phyloP scores from a whole-genome alignment of 2,329 filamentous ascomycete species.

The Diaporthe nobilis region DNA sequence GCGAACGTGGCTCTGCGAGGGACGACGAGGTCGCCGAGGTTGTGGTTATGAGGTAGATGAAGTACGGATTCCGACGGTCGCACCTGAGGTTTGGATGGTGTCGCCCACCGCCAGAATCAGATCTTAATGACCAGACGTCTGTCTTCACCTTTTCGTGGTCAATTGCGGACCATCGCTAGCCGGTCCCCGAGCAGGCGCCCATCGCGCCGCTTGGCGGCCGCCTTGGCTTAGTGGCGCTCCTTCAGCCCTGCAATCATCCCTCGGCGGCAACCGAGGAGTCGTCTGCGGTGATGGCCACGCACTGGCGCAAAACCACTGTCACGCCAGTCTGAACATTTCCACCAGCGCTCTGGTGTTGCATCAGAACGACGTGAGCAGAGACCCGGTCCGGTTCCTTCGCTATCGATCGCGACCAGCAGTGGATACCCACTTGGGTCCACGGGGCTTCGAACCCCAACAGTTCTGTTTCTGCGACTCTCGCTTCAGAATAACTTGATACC shows the following conservation, averaged over 20 bases:
- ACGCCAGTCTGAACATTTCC: background rate
- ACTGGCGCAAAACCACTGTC: background rate
- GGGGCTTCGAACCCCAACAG: background rate
- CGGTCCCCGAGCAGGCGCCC: slow-evolving; percentile 55
- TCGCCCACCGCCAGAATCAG: background rate
- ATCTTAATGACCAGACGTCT: background rate
- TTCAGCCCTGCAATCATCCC: background rate
- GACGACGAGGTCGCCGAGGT: slow-evolving; percentile 63
- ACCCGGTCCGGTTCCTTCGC: background rate
- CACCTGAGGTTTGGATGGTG: background rate
- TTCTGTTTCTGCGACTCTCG: slow-evolving; percentile 21
- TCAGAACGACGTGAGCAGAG: background rate
- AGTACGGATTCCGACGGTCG: background rate
- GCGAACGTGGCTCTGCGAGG: slow-evolving; percentile 49
- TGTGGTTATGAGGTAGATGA: slow-evolving; percentile 56
- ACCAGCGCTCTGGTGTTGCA: background rate
- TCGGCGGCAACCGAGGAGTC: slow-evolving; percentile 19
- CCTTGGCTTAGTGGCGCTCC: slow-evolving; percentile 17
- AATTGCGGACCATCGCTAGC: slow-evolving; percentile 42
- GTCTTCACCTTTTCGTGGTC: slow-evolving; percentile 2
- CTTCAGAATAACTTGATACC: slow-evolving; percentile 32
- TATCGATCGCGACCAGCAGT: background rate
- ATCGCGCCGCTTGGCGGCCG: slow-evolving; percentile 35
- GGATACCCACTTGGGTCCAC: background rate
- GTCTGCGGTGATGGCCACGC: background rate